Evolutionary conservation across 805 yeast genomes (phyloP), one percentile per base, ranked within the genome.

Genomic region (Candida boleticola): DNA sequence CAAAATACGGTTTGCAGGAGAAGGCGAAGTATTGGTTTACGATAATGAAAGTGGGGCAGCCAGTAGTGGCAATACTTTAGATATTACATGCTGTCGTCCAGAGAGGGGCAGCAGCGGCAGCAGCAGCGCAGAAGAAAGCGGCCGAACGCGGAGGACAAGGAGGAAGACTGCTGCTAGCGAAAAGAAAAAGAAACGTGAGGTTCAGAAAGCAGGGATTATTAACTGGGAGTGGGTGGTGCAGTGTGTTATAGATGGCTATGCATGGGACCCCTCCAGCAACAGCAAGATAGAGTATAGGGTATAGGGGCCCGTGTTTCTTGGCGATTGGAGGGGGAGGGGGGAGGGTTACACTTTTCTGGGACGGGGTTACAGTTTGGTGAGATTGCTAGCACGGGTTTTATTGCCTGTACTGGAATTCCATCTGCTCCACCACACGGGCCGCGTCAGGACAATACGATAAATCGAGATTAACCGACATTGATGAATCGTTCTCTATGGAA

Each of bases 181-280:
- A 30, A 17, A 18, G 18, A 16, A 14, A 37, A 22, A 16, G 33
- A 7, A 7, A 11, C 7, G 10, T 7, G 35, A 31, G 21, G 5
- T 5, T 31, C 10, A 16, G 23, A 17, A 26, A 25, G 29, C 61
- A 33, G 53, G 62, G 49, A 30, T 74, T 3, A 63, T 79, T 9
- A 65, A 74, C 51, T 79, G 84, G 85, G 85, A 81, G 52, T 81
- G 86, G 86, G 66, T 80, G 1, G 83, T 80, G 1, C 85, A 81
- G 45, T 77, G 83, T 59, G 67, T 79, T 13, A 79, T 81, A 20
- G 60, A 68, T 44, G 58, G 59, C 18, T 48, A 55, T 45, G 55
- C 65, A 17, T 64, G 71, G 71, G 51, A 46, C 3, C 54, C 58
- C 4, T n/a, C n/a, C n/a, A n/a, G n/a, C n/a, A 45, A 50, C 3